These are phyloP conservation scores for Tephrocybe rancida DNA, from an alignment of 768 basidiomycete genomes.

Conservation along the genomic window DNA sequence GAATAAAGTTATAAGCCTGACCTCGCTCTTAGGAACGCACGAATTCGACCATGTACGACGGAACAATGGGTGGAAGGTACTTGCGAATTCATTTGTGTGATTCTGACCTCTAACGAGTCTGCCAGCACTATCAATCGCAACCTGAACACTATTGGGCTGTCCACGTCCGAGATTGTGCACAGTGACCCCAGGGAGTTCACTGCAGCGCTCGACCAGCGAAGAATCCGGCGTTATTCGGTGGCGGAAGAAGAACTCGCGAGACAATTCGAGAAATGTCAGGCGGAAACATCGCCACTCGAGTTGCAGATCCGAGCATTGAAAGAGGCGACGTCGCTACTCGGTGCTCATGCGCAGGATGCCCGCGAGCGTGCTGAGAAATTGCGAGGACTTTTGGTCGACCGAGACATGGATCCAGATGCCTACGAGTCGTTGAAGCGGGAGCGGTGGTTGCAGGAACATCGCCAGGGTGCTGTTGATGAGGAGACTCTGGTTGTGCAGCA, in stretches of 20 bases:
- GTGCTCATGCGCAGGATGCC: constrained; percentile 46
- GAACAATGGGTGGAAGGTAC: background rate
- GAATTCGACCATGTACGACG: background rate
- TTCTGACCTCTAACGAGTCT: background rate
- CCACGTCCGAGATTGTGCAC: background rate
- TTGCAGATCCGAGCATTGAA: constrained; percentile 50
- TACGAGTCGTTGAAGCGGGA: constrained; percentile 44
- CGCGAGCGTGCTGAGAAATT: constrained; percentile 43
- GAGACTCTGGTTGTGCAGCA: constrained; percentile 37
- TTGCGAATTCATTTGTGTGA: background rate
- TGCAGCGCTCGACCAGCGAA: constrained; percentile 19
- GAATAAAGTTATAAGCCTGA: background rate
- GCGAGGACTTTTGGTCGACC: constrained; percentile 36
- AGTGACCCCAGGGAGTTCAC: too few species aligned
- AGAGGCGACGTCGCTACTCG: constrained; percentile 42
- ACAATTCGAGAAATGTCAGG: constrained; percentile 32
- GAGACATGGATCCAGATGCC: constrained; percentile 36
- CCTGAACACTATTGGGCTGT: background rate
- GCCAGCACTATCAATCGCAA: background rate
- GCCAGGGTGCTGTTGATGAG: constrained; percentile 35
- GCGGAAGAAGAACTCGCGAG: constrained; percentile 45
- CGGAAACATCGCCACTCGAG: constrained; percentile 39
- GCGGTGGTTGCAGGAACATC: constrained; percentile 54
- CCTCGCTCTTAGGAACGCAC: constrained; percentile 1
- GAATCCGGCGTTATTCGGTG: constrained; percentile 40